A percentile compares a stretch with the other conserved stretches of the same genome.
phyloP scores from a whole-genome alignment of 257 asterid genomes.

The Mitragyna speciosa region DNA sequence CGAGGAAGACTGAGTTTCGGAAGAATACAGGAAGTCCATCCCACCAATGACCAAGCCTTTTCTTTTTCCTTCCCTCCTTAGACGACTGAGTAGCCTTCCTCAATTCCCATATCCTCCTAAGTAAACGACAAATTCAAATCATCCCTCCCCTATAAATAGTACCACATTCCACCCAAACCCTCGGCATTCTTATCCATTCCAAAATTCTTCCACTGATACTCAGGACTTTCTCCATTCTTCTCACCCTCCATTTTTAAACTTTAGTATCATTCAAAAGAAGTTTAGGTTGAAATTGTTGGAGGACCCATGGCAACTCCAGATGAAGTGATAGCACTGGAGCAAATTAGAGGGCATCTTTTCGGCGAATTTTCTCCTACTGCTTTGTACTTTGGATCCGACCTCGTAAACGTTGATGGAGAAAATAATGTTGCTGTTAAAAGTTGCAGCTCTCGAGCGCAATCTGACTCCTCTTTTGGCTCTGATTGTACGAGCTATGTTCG shows the following conservation, averaged over 20 bases:
- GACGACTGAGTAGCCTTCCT: not conserved
- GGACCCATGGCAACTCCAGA: not conserved
- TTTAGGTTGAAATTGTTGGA: not conserved
- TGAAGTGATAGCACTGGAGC: constrained; percentile 15
- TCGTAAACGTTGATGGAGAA: not conserved
- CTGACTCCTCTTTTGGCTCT: constrained; percentile 9
- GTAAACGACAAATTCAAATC: constrained; percentile 1
- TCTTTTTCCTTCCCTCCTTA: not conserved
- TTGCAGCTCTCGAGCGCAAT: not conserved
- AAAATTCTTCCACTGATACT: too few species aligned
- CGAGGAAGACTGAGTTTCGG: not conserved
- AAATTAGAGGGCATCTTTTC: constrained; percentile 16
- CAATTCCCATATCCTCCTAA: too few species aligned
- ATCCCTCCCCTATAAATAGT: not conserved
- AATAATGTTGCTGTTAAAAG: not conserved
- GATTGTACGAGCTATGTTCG: not conserved
- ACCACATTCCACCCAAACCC: not conserved
- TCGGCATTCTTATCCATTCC: not conserved
- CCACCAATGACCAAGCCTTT: not conserved
- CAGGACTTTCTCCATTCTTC: too few species aligned
- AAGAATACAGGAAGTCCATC: not conserved
- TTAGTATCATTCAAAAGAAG: not conserved
- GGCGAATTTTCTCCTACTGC: constrained; percentile 22
- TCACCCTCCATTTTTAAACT: not conserved
- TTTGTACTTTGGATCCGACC: not conserved